Base-by-base conservation (phyloP, 2,329 filamentous ascomycete species). In the Parastagonospora avenae region DNA sequence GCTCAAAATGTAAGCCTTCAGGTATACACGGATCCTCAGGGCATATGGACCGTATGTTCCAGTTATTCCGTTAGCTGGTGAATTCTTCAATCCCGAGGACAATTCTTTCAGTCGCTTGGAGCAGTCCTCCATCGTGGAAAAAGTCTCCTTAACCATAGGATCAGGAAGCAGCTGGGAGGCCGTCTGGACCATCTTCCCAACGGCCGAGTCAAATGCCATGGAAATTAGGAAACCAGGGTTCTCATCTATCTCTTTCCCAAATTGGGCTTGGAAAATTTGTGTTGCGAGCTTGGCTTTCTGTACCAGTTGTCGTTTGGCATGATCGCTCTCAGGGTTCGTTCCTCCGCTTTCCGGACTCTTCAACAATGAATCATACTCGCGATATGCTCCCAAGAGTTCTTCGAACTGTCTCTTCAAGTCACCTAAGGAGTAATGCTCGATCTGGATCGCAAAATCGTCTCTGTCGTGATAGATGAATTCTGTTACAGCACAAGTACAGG, bases 401-500 rank as follows among this genome's bases (percentile, higher is more conserved):
- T 61, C 50, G 0, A 78, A 50, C 31, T 80, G 77, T 0, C 64
- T 52, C 24, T 52, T 50, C 12, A 68, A 40, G 40, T 66, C 58
- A 6, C 54, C 52, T 4, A 56, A 7, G 0, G 57, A 33, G 36
- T 66, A 65, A 39, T 61, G 64, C n/a, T 68, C 62, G 7, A 63
- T 37, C 4, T 57, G 38, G 2, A 80, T 66, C 0, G 56, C 51
- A 42, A 77, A 74, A 6, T 62, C 46, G 5, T 68, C 53, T 0
- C 42, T 33, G 2, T 65, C 64, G 36, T 77, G 76, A 48, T 73
- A 76, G 49, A 72, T 70, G 48, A 78, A 81, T 39, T 81, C 78
- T 0, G 78, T 81, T 0, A 75, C 77, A 1, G 77, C 77, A 32
- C 77, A 80, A 0, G 79, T 81, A 44, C 79, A 81, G 0, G 78